Base-by-base conservation (phyloP, 108 stramenopile genomes). In the Cylindrotheca closterium region DNA sequence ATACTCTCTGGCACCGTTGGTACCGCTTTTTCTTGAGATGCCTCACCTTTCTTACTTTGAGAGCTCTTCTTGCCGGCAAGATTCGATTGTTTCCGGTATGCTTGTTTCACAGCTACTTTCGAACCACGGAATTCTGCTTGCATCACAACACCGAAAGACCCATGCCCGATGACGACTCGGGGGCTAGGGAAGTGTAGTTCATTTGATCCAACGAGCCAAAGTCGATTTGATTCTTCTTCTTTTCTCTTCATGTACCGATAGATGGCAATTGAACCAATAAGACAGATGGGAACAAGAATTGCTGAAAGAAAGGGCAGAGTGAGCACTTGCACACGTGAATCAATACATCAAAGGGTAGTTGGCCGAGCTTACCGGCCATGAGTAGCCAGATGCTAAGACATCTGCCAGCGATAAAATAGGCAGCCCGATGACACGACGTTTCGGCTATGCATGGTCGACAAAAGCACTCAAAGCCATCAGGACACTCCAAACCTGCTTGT, bases 181-280 rank as follows among this genome's bases (percentile, higher is more conserved):
- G 71, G 71, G 47, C 82, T 70, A 19, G 66, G 37, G 33, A 82
- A 85, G 15, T 63, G 30, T 1, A 85, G 48, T 34, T 85, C 81
- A 24, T 27, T 24, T 45, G 50, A n/a, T 19, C 70, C 47, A 8
- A 87, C 68, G 29, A 47, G 24, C 82, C 80, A 87, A 10, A 83
- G 49, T 3, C 57, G 31, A 45, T 83, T 81, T 19, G 30, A 55
- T 15, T 61, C 58, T 27, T 69, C 60, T 25, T 53, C 58, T 28
- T 67, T 75, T 30, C 48, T 47, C 15, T 63, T 49, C n/a, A 67
- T 23, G 30, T 67, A 65, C 26, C 62, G n/a, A 29, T 63, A 58
- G 3, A 55, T 52, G 1, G 33, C 47, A 34, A 63, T 19, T 2
- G 32, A 30, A 24, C 47, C 10, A 1, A 63, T 2, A 12, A 53